Conservation (phyloP, 2,329 filamentous ascomycete genomes). For the Truncatella angustata region DNA sequence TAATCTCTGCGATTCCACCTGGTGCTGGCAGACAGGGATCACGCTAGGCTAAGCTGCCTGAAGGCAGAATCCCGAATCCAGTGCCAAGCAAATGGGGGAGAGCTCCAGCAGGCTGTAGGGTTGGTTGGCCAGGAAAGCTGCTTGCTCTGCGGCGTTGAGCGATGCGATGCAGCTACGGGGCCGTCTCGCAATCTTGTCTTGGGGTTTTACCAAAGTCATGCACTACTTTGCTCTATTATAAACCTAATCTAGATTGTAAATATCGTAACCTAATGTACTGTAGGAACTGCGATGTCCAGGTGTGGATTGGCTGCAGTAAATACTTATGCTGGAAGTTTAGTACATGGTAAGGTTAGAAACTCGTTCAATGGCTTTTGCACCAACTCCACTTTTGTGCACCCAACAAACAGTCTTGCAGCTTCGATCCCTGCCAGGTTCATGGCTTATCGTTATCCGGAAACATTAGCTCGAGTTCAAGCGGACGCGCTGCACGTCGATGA, state of each 20-base stretch:
- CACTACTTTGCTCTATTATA: too few species aligned
- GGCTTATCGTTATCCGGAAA: not conserved
- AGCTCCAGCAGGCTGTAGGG: conserved; percentile 1
- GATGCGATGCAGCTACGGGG: not conserved
- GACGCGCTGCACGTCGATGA: not conserved
- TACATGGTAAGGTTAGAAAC: too few species aligned
- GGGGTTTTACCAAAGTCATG: too few species aligned
- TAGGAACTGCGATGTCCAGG: too few species aligned
- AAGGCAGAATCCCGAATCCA: too few species aligned
- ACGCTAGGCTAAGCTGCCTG: not conserved
- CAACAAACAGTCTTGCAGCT: not conserved
- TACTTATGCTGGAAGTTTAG: too few species aligned
- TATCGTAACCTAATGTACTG: too few species aligned
- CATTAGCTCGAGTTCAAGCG: not conserved
- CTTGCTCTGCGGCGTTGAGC: not conserved
- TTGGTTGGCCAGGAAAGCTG: conserved; percentile 6
- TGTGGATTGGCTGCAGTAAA: too few species aligned
- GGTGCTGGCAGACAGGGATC: not conserved
- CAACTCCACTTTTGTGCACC: not conserved
- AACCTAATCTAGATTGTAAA: too few species aligned
- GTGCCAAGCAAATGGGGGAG: conserved; percentile 3
- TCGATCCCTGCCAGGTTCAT: not conserved
- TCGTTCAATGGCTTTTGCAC: too few species aligned
- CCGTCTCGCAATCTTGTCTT: too few species aligned
- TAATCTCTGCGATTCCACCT: not conserved